These are phyloP conservation scores for Diplodia intermedia DNA, from an alignment of 2,329 filamentous ascomycete species.

Conservation along the genomic window DNA sequence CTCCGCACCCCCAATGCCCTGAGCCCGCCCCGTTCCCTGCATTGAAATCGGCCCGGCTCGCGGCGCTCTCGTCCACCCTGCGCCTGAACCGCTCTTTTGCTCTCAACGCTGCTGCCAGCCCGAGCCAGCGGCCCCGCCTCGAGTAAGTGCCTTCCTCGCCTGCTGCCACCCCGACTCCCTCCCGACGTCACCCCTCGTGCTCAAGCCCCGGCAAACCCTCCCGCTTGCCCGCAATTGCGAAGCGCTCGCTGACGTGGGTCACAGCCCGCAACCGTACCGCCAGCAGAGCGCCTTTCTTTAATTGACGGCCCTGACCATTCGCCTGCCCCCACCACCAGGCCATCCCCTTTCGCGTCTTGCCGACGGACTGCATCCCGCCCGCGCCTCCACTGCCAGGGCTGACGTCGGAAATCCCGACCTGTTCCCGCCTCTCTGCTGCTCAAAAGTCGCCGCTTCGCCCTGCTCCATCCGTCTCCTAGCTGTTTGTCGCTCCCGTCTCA, in stretches of 20 bases:
- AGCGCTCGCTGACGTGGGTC: constrained; percentile 17
- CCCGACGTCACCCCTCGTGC: constrained; percentile 20
- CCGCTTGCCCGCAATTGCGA: constrained; percentile 7
- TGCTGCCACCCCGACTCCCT: background rate
- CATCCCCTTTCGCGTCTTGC: constrained; percentile 12
- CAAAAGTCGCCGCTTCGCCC: constrained; percentile 4
- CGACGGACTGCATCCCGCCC: constrained; percentile 11
- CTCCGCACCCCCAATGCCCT: constrained; percentile 22
- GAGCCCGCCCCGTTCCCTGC: constrained; percentile 29
- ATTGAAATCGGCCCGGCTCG: constrained; percentile 26
- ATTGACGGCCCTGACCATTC: constrained; percentile 20
- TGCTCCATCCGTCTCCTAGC: background rate
- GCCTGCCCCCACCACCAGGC: constrained; percentile 7
- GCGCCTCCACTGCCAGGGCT: background rate
- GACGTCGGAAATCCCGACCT: background rate
- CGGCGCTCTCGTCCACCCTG: constrained; percentile 8
- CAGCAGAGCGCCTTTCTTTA: constrained; percentile 9
- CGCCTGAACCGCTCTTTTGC: constrained; percentile 26
- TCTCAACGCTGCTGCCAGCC: background rate
- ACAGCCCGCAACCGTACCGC: background rate
- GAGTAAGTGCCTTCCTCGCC: constrained; percentile 14
- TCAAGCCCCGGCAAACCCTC: background rate
- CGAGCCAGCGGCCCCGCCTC: constrained; percentile 17
- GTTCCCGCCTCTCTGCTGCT: background rate
- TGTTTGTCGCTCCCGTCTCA: constrained; percentile 19